Conservation (phyloP, 495 filamentous ascomycete genomes). For the Penicillium chermesinum region DNA sequence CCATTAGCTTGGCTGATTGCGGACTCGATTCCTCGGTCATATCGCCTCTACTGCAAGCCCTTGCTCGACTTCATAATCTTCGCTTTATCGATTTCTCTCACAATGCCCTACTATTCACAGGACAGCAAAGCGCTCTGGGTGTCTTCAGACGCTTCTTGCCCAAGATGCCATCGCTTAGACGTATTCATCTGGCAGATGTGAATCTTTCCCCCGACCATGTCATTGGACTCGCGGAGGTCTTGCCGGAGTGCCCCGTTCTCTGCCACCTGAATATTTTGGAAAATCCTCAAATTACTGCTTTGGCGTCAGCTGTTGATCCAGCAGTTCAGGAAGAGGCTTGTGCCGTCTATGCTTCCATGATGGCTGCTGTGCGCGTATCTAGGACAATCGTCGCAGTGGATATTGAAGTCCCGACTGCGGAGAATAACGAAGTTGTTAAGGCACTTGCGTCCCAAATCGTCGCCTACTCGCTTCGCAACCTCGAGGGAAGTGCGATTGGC, state of each 20-base stretch:
- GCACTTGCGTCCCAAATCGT: slow-evolving; percentile 90
- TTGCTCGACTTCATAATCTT: slow-evolving; percentile 67
- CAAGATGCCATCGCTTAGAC: slow-evolving; percentile 71
- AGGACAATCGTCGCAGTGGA: slow-evolving; percentile 82
- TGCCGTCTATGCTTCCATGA: slow-evolving; percentile 85
- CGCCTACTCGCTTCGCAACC: slow-evolving; percentile 86
- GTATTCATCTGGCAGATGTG: slow-evolving; percentile 86
- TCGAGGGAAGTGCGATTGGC: slow-evolving; percentile 59
- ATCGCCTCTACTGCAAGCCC: slow-evolving; percentile 67
- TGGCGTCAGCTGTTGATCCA: slow-evolving; percentile 66
- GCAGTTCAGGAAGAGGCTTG: slow-evolving; percentile 84
- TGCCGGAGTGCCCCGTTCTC: slow-evolving; percentile 77
- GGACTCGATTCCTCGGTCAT: slow-evolving; percentile 68
- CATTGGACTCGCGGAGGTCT: slow-evolving; percentile 81
- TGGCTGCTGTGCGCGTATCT: slow-evolving; percentile 82
- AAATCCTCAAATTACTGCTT: slow-evolving; percentile 63
- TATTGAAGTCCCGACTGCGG: slow-evolving; percentile 75
- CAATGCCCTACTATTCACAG: slow-evolving; percentile 74
- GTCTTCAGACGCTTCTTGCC: slow-evolving; percentile 79
- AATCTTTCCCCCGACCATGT: slow-evolving; percentile 77
- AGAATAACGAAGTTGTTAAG: slow-evolving; percentile 83
- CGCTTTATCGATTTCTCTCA: slow-evolving; percentile 89
- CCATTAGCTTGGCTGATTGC: slow-evolving; percentile 83
- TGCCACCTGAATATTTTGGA: slow-evolving; percentile 86
- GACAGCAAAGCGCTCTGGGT: slow-evolving; percentile 66